A percentile compares a stretch with the other conserved stretches of the same genome.
Evolutionary conservation across 2,329 filamentous ascomycete species (phyloP).

Genomic region (Aspergillus jensenii): DNA sequence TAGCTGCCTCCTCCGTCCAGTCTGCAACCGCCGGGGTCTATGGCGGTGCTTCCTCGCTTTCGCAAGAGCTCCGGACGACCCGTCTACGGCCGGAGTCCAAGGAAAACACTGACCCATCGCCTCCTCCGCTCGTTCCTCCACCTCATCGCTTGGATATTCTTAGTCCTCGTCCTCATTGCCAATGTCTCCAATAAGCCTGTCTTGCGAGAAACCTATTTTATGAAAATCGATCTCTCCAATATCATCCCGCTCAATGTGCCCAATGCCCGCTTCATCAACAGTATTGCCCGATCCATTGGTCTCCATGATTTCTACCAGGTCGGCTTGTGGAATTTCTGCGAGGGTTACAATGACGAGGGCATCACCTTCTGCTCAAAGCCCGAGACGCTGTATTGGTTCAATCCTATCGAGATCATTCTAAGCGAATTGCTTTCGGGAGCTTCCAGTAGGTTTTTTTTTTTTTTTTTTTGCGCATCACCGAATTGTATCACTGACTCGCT

Average conservation of each 20-base stretch:
- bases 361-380: constrained; percentile 75
- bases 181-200: constrained; percentile 65
- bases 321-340: constrained; percentile 88
- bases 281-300: constrained; percentile 79
- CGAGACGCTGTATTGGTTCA: constrained; percentile 79
- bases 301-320: constrained; percentile 94
- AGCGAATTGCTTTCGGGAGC: constrained; percentile 79
- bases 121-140: constrained; percentile 68
- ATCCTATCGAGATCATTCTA: constrained; percentile 79
- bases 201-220: constrained; percentile 74
- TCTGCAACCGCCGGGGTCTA: constrained; percentile 6
- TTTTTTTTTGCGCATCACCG: background rate
- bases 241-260: constrained; percentile 74
- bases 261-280: constrained; percentile 76
- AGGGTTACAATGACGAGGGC: constrained; percentile 70
- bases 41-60: constrained; percentile 30
- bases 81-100: constrained; percentile 27
- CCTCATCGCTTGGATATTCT: constrained; percentile 71
- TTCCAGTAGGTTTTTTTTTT: constrained; percentile 56
- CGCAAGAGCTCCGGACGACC: constrained; percentile 25
- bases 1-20: background rate
- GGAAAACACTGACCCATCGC: constrained; percentile 56
- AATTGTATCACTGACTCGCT: background rate
- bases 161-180: constrained; percentile 78
- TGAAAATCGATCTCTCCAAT: constrained; percentile 77